A percentile compares a stretch with the other conserved stretches of the same genome.
These are phyloP conservation scores for Iris macrosiphon DNA, from an alignment of 106 monocot species.

Conservation along the genomic window DNA sequence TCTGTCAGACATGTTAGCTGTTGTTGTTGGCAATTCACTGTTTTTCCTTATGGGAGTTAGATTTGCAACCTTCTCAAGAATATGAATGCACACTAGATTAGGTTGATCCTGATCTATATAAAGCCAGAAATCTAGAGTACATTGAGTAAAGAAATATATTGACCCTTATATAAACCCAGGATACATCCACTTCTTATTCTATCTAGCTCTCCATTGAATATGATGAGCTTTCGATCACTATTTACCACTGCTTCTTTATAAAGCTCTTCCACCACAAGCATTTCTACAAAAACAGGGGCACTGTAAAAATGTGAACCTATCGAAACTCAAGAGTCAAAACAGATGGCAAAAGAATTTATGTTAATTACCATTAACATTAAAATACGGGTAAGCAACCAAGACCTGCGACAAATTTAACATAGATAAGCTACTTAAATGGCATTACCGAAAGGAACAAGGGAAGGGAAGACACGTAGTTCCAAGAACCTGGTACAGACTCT, in stretches of 20 bases:
- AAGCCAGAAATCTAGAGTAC: too few relatives aligned
- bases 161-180: too few relatives aligned
- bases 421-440: too few relatives aligned
- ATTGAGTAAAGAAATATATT: too few relatives aligned
- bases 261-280: constrained; percentile 97
- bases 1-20: too few relatives aligned
- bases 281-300: constrained; percentile 39
- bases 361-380: constrained; percentile 98
- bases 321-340: background rate
- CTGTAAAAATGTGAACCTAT: background rate
- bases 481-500: constrained; percentile 84
- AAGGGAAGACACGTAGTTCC: too few relatives aligned
- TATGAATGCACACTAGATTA: too few relatives aligned
- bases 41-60: too few relatives aligned
- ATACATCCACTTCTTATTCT: constrained; percentile 99
- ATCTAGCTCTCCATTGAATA: constrained; percentile 97
- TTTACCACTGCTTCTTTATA: constrained; percentile 65
- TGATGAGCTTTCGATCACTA: constrained; percentile 63
- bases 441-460: too few relatives aligned
- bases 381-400: constrained; percentile 93
- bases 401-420: constrained; percentile 52
- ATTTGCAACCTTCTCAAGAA: too few relatives aligned
- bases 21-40: too few relatives aligned
- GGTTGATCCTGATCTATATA: too few relatives aligned
- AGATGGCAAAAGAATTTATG: background rate